Evolutionary conservation across 306 rosid species (phyloP).

Genomic region (Luffa acutangula): DNA sequence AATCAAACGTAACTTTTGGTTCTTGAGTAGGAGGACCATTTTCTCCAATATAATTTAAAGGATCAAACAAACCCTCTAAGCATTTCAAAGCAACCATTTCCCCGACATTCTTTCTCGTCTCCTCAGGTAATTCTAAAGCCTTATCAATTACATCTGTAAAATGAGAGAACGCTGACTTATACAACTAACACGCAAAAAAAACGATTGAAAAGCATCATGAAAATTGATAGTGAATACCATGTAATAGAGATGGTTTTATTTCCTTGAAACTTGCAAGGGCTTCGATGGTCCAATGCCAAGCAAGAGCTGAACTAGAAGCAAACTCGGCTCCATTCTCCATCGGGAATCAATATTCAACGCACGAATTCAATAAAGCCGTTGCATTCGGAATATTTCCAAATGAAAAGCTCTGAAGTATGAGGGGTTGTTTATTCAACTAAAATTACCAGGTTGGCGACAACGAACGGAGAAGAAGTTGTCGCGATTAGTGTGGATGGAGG

Average conservation of each 20-base stretch:
- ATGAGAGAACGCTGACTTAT: background rate
- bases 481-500: too few relatives aligned
- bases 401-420: background rate
- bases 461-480: too few relatives aligned
- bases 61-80: slow-evolving; percentile 43
- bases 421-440: background rate
- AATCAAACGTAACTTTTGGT: slow-evolving; percentile 33
- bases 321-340: slow-evolving; percentile 22
- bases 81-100: slow-evolving; percentile 63
- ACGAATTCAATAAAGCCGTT: background rate
- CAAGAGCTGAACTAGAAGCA: slow-evolving; percentile 15
- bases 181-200: background rate
- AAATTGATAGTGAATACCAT: slow-evolving; percentile 20
- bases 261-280: slow-evolving; percentile 37
- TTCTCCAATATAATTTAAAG: background rate
- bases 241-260: slow-evolving; percentile 26
- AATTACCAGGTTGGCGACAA: background rate
- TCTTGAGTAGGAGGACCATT: slow-evolving; percentile 19
- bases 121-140: slow-evolving; percentile 29
- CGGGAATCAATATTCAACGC: background rate
- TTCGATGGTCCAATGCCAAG: slow-evolving; percentile 69
- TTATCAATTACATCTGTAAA: slow-evolving; percentile 35
- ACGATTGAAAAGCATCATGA: background rate
- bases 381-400: background rate
- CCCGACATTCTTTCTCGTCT: slow-evolving; percentile 23